Base-by-base conservation (phyloP, 1,139 yeast genomes). In the Blastobotrys serpentis region DNA sequence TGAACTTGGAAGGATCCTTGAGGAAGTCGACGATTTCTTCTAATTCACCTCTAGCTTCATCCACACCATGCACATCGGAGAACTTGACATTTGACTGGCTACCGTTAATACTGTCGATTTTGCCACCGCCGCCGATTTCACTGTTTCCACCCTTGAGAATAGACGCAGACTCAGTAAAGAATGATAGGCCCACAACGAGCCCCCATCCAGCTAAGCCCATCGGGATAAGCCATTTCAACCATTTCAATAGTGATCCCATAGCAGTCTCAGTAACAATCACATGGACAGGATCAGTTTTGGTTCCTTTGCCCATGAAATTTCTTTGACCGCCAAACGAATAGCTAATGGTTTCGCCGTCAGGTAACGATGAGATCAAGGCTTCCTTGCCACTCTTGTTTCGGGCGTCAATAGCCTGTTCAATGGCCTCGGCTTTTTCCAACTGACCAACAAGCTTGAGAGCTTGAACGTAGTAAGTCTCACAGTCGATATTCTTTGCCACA, bases 1-100 rank as follows among this genome's bases (percentile, higher is more conserved):
- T 94, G 70, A 89, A 94, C 67, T 87, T 87, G 17, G 96, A 80
- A 13, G 99, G 98, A 65, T 94, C 98, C 65, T 88, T 89, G 64
- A 94, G 78, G 63, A 94, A 94, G 52, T 90, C 98, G 7, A 94
- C 99, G 61, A 92, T 87, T 68, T 92, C 99, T 68, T 90, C 96
- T 55, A 92, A 76, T 69, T 94, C 98, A 4, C 95, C 90, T 63
- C 97, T 82, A 11, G 99, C 98, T 71, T 94, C 99, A 67, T 94
- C 99, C 56, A 94, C 95, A 46, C 99, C 99, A 64, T 92, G 87
- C 32, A 94, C 98, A 66, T 94, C 99, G 42, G 81, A 78, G 66
- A 94, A 94, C 63, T 82, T 82, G 42, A 90, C 98, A 37, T 87
- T 86, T 8, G 95, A 86, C 64, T 87, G 87, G 42, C 88, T 92